Evolutionary conservation across 768 basidiomycete species (phyloP).

Genomic region (Ramaria rubella): DNA sequence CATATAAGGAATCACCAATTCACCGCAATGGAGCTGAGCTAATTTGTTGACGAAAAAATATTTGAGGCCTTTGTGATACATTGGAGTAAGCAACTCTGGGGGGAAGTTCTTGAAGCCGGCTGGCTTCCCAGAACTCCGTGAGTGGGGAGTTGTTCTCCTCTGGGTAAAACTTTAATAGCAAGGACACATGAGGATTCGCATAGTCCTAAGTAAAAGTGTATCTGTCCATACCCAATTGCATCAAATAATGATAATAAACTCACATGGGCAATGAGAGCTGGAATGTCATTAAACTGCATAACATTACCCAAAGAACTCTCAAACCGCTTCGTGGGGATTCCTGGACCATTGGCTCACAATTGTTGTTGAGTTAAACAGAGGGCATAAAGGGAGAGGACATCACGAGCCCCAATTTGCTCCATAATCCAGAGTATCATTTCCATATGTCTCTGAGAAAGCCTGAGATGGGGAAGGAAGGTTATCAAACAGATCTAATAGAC

Average conservation of each 20-base stretch:
- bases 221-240: not conserved
- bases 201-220: not conserved
- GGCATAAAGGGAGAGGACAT: not conserved
- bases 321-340: not conserved
- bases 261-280: not conserved
- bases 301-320: not conserved
- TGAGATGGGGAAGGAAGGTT: not conserved
- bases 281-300: not conserved
- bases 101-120: not conserved
- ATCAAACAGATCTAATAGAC: not conserved
- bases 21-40: constrained; percentile 1
- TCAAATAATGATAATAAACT: not conserved
- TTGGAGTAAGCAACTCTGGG: constrained; percentile 13
- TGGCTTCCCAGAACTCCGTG: not conserved
- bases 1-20: constrained; percentile 1
- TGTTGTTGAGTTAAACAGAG: no score
- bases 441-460: not conserved
- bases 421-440: constrained; percentile 3
- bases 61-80: constrained; percentile 10
- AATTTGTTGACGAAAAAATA: constrained; percentile 18
- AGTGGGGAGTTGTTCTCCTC: not conserved
- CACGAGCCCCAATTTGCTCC: not conserved
- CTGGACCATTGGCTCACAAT: not conserved
- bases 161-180: not conserved
- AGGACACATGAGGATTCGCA: not conserved